Evolutionary conservation across 768 basidiomycete species (phyloP), one percentile per base, ranked within the genome.

Genomic region (Butyriboletus loyo): DNA sequence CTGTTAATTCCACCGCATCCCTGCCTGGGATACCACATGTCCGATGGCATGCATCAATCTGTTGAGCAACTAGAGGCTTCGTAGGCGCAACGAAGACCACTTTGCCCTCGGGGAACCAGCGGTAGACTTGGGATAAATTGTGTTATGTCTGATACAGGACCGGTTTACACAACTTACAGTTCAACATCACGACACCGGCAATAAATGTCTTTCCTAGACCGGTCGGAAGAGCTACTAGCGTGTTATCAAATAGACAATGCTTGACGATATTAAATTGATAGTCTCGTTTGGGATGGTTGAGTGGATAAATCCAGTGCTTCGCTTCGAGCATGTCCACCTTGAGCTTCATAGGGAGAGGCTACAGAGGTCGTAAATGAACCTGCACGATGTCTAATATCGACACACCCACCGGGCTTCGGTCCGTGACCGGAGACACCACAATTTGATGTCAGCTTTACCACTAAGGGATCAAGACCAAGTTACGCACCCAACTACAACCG

Each of bases 131-230:
- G n/a, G 25, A 47, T n/a, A 36, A 55, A 19, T 40, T 21, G 28
- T 24, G 13, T 55, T n/a, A 60, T 8, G 42, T 56, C 28, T 36
- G 19, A 22, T 34, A 27, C 52, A 25, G 22, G 17, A n/a, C 48
- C 24, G 37, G 49, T 7, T 46, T 22, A 37, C 22, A 46, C n/a
- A n/a, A 36, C 80, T 62, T 61, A 92, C 92, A 97, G 64, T 95
- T 96, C 27, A 95, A 73, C 96, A 99, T 98, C 21, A 99, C 81
- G 3, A 92, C 92, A 1, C 96, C 94, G 4, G 97, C 97, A 54
- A 99, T 89, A 63, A 99, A 98, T 0, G 97, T 99, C 73, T 99
- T 99, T 15, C 97, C 97, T 13, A 98, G 74, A 40, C 97, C 97
- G 0, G 97, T 99, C 2, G 97, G 97, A 14, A 99, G 73, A 0